phyloP scores from a whole-genome alignment of 306 rosid species.

The Ormosia emarginata region DNA sequence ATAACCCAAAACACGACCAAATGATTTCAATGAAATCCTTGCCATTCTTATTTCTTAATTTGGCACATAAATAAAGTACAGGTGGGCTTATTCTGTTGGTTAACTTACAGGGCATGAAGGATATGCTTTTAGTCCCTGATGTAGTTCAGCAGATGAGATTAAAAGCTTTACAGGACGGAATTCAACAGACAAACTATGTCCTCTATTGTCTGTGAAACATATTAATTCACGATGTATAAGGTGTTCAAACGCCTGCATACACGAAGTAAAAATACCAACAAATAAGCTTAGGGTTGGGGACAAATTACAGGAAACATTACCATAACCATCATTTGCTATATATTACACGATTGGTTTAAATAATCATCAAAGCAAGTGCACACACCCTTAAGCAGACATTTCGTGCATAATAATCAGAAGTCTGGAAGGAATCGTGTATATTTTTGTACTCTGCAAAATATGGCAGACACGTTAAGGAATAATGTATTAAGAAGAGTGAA shows the following conservation, averaged over 20 bases:
- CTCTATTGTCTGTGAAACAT: conserved; percentile 73
- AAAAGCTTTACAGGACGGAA: conserved; percentile 78
- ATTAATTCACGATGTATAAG: conserved; percentile 71
- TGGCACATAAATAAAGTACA: not conserved
- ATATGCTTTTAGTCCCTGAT: conserved; percentile 64
- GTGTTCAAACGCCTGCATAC: conserved; percentile 87
- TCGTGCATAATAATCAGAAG: conserved; percentile 59
- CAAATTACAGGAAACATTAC: not conserved
- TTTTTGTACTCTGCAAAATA: conserved; percentile 72
- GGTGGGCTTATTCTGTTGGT: not conserved
- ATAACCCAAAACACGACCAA: not conserved
- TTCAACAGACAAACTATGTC: conserved; percentile 60
- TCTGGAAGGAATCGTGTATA: conserved; percentile 60
- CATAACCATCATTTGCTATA: conserved; percentile 11
- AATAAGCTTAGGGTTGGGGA: not conserved
- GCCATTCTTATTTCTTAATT: conserved; percentile 4
- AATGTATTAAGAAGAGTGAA: conserved; percentile 5
- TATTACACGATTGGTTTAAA: not conserved
- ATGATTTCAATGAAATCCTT: conserved; percentile 4
- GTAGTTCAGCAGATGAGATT: conserved; percentile 57
- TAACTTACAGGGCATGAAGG: conserved; percentile 76
- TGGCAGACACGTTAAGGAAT: conserved; percentile 16
- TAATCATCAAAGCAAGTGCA: not conserved
- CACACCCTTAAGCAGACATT: conserved; percentile 79
- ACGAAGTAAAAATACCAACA: not conserved